These are phyloP conservation scores for Phytophthora parvispora DNA, from an alignment of 352 stramenopile species.

Conservation along the genomic window DNA sequence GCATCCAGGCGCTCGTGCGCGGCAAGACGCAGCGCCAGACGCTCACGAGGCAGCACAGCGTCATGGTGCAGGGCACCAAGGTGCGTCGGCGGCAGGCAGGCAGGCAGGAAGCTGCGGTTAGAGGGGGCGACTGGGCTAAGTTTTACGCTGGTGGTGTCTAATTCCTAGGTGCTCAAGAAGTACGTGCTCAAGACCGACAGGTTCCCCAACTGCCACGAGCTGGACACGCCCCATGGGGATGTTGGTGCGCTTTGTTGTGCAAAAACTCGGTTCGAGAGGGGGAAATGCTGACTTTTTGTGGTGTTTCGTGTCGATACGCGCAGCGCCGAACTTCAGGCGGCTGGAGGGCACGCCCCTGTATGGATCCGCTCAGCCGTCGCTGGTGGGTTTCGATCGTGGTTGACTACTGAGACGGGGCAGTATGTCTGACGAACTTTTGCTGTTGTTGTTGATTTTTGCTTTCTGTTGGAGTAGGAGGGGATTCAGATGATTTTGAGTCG, in stretches of 20 bases:
- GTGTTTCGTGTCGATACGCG: too few relatives aligned
- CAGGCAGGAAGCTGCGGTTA: too few relatives aligned
- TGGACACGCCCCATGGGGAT: constrained; percentile 72
- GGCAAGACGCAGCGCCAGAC: constrained; percentile 34
- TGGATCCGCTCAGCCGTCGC: constrained; percentile 74
- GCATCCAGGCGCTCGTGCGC: constrained; percentile 32
- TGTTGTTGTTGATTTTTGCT: constrained; percentile 15
- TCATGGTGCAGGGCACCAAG: constrained; percentile 81
- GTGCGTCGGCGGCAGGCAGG: too few relatives aligned
- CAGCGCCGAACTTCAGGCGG: constrained; percentile 84
- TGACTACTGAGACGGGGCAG: neutral
- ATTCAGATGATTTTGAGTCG: constrained; percentile 79
- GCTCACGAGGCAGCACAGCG: too few relatives aligned
- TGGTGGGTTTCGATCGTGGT: constrained; percentile 44
- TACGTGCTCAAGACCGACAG: constrained; percentile 89
- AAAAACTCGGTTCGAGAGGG: too few relatives aligned
- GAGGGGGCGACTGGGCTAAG: neutral
- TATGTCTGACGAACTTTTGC: too few relatives aligned
- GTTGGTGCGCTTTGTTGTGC: constrained; percentile 47
- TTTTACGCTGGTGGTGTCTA: too few relatives aligned
- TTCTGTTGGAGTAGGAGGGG: constrained; percentile 63
- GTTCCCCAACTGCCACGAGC: constrained; percentile 82
- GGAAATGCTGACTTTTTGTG: too few relatives aligned
- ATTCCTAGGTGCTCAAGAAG: constrained; percentile 80
- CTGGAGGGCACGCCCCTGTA: constrained; percentile 79